phyloP scores from a whole-genome alignment of 2,329 filamentous ascomycete species.

The Rhynchosporium secalis region DNA sequence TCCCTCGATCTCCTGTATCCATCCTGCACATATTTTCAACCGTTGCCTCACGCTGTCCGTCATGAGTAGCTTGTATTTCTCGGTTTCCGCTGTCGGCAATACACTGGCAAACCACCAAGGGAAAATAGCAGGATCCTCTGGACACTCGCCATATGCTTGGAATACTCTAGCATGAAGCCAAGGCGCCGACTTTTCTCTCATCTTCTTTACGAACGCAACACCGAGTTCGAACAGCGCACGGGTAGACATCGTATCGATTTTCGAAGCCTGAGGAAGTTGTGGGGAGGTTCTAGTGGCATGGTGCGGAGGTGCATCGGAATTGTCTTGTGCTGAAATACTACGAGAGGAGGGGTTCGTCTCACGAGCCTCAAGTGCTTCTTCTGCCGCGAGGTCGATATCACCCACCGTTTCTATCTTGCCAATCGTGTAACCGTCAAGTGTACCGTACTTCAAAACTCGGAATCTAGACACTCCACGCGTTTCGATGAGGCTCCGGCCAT shows the following conservation, averaged over 20 bases:
- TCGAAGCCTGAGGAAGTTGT: not conserved
- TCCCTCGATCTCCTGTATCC: conserved; percentile 60
- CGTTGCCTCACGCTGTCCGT: conserved; percentile 77
- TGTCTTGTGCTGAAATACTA: conserved; percentile 26
- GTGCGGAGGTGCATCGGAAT: conserved; percentile 29
- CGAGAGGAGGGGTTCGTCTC: conserved; percentile 51
- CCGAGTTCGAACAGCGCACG: conserved; percentile 66
- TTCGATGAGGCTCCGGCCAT: conserved; percentile 81
- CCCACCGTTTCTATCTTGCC: conserved; percentile 76
- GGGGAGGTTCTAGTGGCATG: conserved; percentile 3
- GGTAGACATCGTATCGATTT: conserved; percentile 56
- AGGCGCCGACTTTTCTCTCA: conserved; percentile 65
- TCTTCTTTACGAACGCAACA: conserved; percentile 66
- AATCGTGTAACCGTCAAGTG: conserved; percentile 75
- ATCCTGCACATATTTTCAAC: conserved; percentile 77
- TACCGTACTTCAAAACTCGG: conserved; percentile 62
- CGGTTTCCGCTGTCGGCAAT: conserved; percentile 71
- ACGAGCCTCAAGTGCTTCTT: conserved; percentile 71
- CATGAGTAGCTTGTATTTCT: conserved; percentile 75
- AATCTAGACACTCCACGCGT: conserved; percentile 77
- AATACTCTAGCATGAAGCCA: conserved; percentile 76
- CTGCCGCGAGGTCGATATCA: conserved; percentile 78
- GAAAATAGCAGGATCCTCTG: conserved; percentile 70
- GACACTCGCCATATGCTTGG: conserved; percentile 74
- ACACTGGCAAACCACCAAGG: conserved; percentile 91